Percentiles rank a stretch among this genome's conserved stretches.
Conservation (phyloP, 2,329 filamentous ascomycete species). For the Aspergillus tubingensis region DNA sequence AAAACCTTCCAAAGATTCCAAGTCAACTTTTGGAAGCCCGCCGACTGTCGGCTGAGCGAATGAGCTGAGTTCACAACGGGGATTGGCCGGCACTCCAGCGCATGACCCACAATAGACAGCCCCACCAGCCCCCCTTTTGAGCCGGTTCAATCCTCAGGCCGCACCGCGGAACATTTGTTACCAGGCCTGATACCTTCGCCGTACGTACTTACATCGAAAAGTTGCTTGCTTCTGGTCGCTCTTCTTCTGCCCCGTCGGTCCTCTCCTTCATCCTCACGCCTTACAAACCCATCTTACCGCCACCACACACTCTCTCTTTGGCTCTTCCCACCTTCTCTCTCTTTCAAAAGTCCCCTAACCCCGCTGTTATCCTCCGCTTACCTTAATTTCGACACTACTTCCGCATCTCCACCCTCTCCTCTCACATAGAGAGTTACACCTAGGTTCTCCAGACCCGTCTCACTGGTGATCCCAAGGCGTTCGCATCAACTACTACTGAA, state of each 20-base stretch:
- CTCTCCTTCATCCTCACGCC: not conserved
- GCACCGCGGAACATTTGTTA: not conserved
- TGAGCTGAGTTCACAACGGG: not conserved
- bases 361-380: not conserved
- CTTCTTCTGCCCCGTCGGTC: conserved; percentile 2
- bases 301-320: not conserved
- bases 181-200: conserved; percentile 2
- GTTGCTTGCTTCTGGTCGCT: not conserved
- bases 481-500: not conserved
- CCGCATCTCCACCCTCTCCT: not conserved
- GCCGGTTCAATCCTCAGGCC: not conserved
- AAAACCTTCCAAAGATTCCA: not conserved
- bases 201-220: conserved; percentile 10
- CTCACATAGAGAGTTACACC: not conserved
- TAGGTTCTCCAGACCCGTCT: not conserved
- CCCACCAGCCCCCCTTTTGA: conserved; percentile 19
- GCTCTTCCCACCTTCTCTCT: not conserved
- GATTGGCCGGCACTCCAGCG: conserved; percentile 6
- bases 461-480: not conserved
- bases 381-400: not conserved
- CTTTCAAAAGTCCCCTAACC: not conserved
- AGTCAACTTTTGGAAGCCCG: not conserved
- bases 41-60: conserved; percentile 8
- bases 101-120: conserved; percentile 9
- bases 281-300: not conserved